A percentile compares a stretch with the other conserved stretches of the same genome.
phyloP scores from a whole-genome alignment of 495 filamentous ascomycete species.

The Lasiosphaeris hirsuta region DNA sequence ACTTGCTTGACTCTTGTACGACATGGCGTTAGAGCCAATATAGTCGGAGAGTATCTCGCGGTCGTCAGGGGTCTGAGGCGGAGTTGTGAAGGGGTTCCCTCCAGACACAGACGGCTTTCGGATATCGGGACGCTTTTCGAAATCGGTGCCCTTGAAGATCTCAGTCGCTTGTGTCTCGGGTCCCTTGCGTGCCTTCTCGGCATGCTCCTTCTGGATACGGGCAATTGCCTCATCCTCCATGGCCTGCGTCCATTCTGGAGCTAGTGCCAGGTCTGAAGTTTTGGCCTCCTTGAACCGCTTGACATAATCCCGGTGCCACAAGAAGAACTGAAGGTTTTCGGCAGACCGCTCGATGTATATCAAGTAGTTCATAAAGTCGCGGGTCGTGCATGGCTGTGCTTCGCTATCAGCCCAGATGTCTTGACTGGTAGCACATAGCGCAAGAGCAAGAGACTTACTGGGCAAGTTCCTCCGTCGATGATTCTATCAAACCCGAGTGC shows the following conservation, averaged over 20 bases:
- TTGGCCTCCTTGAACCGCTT: conserved; percentile 56
- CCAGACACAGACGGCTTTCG: conserved; percentile 15
- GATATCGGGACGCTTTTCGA: conserved; percentile 41
- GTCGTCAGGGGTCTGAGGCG: conserved; percentile 41
- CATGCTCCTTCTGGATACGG: conserved; percentile 39
- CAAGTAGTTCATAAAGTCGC: conserved; percentile 81
- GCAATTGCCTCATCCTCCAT: conserved; percentile 49
- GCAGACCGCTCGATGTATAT: conserved; percentile 69
- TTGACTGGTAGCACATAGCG: neutral
- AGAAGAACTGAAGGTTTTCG: conserved; percentile 77
- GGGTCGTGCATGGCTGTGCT: conserved; percentile 63
- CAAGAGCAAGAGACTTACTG: conserved; percentile 48
- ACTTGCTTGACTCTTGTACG: conserved; percentile 26
- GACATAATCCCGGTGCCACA: conserved; percentile 68
- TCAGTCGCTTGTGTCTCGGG: conserved; percentile 16
- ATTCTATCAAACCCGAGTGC: conserved; percentile 70
- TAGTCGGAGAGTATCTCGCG: conserved; percentile 14
- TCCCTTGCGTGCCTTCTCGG: conserved; percentile 32
- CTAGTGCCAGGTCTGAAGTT: conserved; percentile 50
- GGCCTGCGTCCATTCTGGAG: conserved; percentile 57
- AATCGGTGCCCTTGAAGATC: conserved; percentile 59
- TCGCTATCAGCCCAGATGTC: neutral
- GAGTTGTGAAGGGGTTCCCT: conserved; percentile 55
- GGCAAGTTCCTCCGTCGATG: conserved; percentile 67
- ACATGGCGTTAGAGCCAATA: conserved; percentile 17